Conservation (phyloP, 176 grass and related monocot genomes). For the Musa acuminata region DNA sequence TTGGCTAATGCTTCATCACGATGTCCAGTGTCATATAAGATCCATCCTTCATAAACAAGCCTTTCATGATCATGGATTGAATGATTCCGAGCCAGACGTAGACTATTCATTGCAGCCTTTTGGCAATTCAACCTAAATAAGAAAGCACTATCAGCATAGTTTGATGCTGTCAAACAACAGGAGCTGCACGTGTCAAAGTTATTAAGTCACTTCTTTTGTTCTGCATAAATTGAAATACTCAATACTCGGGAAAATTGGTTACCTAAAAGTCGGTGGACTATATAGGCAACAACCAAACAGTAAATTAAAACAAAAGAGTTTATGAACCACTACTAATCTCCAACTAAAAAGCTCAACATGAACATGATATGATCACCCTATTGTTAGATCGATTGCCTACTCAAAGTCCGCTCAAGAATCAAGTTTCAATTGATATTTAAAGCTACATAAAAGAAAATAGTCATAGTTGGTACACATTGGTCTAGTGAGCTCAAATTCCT, state of each 20-base stretch:
- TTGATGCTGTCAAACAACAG: neutral
- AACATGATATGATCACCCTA: neutral
- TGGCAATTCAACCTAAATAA: conserved; percentile 70
- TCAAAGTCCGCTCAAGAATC: neutral
- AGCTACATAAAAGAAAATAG: too few relatives aligned
- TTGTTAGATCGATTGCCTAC: neutral
- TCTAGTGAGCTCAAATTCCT: too few relatives aligned
- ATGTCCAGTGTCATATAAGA: conserved; percentile 79
- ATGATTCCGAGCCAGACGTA: conserved; percentile 62
- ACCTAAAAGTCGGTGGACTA: neutral
- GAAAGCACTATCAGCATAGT: neutral
- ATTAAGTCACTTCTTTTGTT: neutral
- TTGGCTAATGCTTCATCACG: conserved; percentile 82
- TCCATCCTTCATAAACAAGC: conserved; percentile 97
- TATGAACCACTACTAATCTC: neutral
- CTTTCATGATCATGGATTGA: conserved; percentile 55
- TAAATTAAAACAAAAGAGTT: neutral
- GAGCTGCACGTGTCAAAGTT: neutral
- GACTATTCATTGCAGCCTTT: conserved; percentile 74
- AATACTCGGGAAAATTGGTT: neutral
- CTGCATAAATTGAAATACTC: neutral
- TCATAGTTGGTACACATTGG: too few relatives aligned
- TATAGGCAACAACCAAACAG: neutral
- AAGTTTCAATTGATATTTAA: neutral
- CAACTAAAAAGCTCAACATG: neutral